A percentile compares a stretch with the other conserved stretches of the same genome.
Conservation (phyloP, 768 basidiomycete genomes). For the Cubamyces sp. region DNA sequence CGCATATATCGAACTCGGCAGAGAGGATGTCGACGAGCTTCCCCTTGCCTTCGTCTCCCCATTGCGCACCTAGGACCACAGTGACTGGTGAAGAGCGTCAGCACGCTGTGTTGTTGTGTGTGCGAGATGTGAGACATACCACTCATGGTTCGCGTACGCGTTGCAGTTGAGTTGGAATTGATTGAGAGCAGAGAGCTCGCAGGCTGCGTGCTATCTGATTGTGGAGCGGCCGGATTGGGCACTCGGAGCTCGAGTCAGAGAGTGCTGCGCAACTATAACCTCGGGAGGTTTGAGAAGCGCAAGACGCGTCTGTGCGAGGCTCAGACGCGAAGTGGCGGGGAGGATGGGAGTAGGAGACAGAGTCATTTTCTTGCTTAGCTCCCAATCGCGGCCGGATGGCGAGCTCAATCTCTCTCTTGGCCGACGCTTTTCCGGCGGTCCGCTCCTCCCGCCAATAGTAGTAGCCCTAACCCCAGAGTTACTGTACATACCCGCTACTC, state of each 20-base stretch:
- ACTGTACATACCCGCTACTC: too few relatives aligned
- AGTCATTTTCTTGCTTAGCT: constrained; percentile 21
- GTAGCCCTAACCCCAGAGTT: too few relatives aligned
- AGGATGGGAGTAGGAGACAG: constrained; percentile 11
- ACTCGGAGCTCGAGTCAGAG: background rate
- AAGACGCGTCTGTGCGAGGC: too few relatives aligned
- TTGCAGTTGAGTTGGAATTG: background rate
- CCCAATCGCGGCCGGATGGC: background rate
- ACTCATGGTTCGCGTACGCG: constrained; percentile 3
- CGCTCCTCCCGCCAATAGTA: too few relatives aligned
- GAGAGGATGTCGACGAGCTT: constrained; percentile 97
- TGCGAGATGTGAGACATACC: background rate
- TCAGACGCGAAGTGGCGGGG: background rate
- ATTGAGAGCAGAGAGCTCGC: background rate
- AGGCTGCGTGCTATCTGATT: constrained; percentile 3
- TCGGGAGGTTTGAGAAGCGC: background rate
- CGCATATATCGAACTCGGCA: constrained; percentile 88
- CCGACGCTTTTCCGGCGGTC: too few relatives aligned
- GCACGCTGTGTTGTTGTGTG: background rate
- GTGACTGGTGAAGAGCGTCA: constrained; percentile 44
- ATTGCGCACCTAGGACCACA: constrained; percentile 86
- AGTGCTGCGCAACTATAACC: background rate
- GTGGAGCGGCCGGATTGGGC: constrained; percentile 6
- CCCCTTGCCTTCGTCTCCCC: constrained; percentile 94
- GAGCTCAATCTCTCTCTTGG: too few relatives aligned